Conservation (phyloP, 257 asterid genomes). For the Plantago major region DNA sequence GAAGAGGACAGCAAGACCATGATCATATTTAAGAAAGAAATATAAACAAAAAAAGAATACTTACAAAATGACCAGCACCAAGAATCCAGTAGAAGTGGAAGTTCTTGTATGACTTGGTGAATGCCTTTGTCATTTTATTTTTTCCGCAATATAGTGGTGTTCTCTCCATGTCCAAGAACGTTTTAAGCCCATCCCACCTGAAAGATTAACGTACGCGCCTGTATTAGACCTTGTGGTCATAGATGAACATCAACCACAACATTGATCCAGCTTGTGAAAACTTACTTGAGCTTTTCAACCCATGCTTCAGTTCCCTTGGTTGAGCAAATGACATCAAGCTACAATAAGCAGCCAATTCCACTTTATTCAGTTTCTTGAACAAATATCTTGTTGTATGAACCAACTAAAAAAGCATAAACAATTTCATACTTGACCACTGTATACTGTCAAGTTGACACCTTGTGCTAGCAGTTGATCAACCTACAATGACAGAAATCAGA, state of each 20-base stretch:
- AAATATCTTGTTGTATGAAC: background rate
- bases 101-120: slow-evolving; percentile 61
- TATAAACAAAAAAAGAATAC: slow-evolving; percentile 19
- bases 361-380: background rate
- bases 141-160: slow-evolving; percentile 58
- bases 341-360: slow-evolving; percentile 19
- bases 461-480: slow-evolving; percentile 74
- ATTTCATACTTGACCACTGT: slow-evolving; percentile 82
- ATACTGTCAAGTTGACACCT: slow-evolving; percentile 79
- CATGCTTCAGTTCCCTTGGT: slow-evolving; percentile 92
- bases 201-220: background rate
- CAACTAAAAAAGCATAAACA: background rate
- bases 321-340: slow-evolving; percentile 90
- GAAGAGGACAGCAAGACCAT: background rate
- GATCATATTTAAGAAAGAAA: background rate
- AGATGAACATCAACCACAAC: background rate
- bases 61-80: slow-evolving; percentile 98
- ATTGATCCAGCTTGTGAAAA: background rate
- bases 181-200: slow-evolving; percentile 83
- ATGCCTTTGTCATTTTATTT: slow-evolving; percentile 50
- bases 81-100: slow-evolving; percentile 87
- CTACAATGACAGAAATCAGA: slow-evolving; percentile 25
- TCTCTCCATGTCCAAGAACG: slow-evolving; percentile 54
- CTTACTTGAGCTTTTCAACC: slow-evolving; percentile 89
- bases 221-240: background rate